Percentiles rank a stretch among this genome's conserved stretches.
Evolutionary conservation across 768 basidiomycete species (phyloP).

Genomic region (Panellus pusillus): DNA sequence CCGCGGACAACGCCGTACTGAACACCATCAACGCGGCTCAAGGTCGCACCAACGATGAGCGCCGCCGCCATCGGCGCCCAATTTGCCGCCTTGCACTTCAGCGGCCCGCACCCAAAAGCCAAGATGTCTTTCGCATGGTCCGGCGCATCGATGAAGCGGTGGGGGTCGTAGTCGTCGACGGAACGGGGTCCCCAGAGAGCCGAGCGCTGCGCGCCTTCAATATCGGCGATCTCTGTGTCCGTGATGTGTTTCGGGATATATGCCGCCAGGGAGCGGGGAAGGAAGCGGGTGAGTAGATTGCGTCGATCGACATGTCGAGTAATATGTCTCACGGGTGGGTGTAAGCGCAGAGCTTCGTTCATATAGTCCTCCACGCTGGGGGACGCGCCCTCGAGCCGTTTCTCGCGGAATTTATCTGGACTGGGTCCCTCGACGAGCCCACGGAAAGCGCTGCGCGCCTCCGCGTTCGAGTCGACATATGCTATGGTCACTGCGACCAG

Average conservation of each 20-base stretch:
- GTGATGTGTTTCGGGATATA: neutral
- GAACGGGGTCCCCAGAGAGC: constrained; percentile 35
- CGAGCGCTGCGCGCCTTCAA: constrained; percentile 36
- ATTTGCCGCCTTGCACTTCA: constrained; percentile 46
- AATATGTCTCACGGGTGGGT: constrained; percentile 53
- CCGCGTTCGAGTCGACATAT: constrained; percentile 31
- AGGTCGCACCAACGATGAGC: constrained; percentile 43
- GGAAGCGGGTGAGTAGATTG: neutral
- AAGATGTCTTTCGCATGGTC: constrained; percentile 27
- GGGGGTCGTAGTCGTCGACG: constrained; percentile 43
- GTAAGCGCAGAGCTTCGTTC: constrained; percentile 45
- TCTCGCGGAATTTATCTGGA: constrained; percentile 28
- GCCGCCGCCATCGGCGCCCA: constrained; percentile 57
- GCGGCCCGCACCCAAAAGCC: constrained; percentile 50
- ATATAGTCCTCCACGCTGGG: constrained; percentile 40
- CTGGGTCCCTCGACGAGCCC: constrained; percentile 36
- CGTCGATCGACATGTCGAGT: constrained; percentile 23
- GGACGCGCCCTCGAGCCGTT: constrained; percentile 1
- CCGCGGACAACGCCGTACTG: constrained; percentile 30
- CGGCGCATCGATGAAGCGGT: constrained; percentile 29
- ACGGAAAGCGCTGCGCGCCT: constrained; percentile 30
- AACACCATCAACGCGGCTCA: constrained; percentile 34
- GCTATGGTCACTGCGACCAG: constrained; percentile 49
- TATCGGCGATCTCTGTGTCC: constrained; percentile 34
- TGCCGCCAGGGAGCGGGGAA: constrained; percentile 11